Evolutionary conservation across 805 yeast genomes (phyloP), one percentile per base, ranked within the genome.

Genomic region (Kazachstania bromeliacearum): DNA sequence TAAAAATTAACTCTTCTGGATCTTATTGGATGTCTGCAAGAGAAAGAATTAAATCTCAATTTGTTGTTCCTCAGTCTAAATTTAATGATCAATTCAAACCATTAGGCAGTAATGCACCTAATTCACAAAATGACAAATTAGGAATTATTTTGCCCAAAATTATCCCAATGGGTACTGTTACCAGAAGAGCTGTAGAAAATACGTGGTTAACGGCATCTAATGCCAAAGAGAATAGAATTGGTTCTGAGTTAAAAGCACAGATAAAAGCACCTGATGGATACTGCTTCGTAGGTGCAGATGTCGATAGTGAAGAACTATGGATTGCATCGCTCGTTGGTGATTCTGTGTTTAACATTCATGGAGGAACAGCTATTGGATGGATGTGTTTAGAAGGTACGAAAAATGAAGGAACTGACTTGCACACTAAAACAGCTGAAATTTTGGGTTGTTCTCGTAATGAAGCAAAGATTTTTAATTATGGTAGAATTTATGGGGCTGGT

Each of bases 181-280:
- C 99, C 0, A 68, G 98, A 47, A 68, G 99, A 45, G 96, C 97
- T 2, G 96, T 92, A 2, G 99, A 92, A 54, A 85, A 85, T 43
- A 85, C 96, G 0, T 92, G 99, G 99, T 63, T 92, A 24, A 92
- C 99, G 0, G 98, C 98, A 0, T 83, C 96, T 1, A 94, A 94
- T 60, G 94, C 95, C 1, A 92, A 94, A 51, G 65, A 66, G 44
- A 73, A 75, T 31, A 66, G 96, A 42, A 74, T 94, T 31, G 99
- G 99, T 0, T 87, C 96, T 1, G 99, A 92, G 55, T 65, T 94
- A 42, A 92, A 94, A 57, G 76, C 96, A 0, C 75, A 85, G 66
- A 67, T 92, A 4, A 64, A 70, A 39, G 96, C 96, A 0, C 99
- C 99, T 0, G 60, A 69, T 2, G 96, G 96, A 0, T 92, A 88